Percentiles rank a stretch among this genome's conserved stretches.
These are phyloP conservation scores for Plectosphaerella plurivora DNA, from an alignment of 2,329 filamentous ascomycete species.

Conservation along the genomic window DNA sequence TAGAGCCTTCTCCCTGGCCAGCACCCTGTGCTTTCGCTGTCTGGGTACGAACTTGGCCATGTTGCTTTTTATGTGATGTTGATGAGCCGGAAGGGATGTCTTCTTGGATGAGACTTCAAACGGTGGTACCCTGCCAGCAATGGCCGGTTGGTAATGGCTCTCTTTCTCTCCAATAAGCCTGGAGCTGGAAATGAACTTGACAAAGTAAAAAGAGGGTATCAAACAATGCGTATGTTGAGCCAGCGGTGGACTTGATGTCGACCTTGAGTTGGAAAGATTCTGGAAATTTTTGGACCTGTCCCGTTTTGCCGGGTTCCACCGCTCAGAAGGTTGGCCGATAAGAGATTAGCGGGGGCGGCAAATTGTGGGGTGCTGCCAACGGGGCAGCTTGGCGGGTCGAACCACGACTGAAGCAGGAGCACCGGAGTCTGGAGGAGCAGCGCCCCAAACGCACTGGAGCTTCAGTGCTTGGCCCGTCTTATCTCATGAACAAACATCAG, in stretches of 20 bases:
- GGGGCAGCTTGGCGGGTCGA: neutral
- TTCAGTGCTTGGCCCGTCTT: neutral
- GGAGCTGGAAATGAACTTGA: neutral
- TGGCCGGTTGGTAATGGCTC: too few species aligned
- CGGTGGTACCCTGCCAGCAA: too few species aligned
- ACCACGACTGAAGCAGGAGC: neutral
- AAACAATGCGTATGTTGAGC: too few species aligned
- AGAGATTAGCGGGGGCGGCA: constrained; percentile 28
- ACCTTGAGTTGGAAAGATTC: neutral
- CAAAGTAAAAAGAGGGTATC: neutral
- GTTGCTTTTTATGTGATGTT: constrained; percentile 9
- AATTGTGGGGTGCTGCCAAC: neutral
- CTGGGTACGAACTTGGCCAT: constrained; percentile 58
- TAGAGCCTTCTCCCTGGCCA: constrained; percentile 56
- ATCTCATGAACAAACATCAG: neutral
- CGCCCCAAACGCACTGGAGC: too few species aligned
- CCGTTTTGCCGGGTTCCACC: constrained; percentile 30
- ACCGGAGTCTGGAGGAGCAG: too few species aligned
- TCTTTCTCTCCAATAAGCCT: too few species aligned
- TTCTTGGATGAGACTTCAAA: too few species aligned
- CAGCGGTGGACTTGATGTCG: too few species aligned
- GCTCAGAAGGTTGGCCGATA: constrained; percentile 23
- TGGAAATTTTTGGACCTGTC: constrained; percentile 28
- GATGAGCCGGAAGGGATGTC: neutral
- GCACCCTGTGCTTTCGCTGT: constrained; percentile 64